phyloP scores from a whole-genome alignment of 2,329 filamentous ascomycete genomes.

The Neonectria ditissima region DNA sequence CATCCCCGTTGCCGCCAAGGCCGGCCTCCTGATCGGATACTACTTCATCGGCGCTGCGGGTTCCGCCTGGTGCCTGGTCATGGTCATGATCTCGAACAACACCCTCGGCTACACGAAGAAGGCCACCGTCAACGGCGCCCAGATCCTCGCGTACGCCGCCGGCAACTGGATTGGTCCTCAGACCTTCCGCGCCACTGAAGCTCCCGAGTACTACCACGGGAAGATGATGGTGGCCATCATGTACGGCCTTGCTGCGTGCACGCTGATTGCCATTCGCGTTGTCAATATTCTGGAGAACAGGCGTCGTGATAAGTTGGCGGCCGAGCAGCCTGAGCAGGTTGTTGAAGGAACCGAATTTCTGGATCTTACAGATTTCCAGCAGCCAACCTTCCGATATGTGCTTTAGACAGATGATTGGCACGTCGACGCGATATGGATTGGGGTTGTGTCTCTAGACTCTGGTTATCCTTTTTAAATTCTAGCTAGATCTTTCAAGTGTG shows the following conservation, averaged over 20 bases:
- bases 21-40: slow-evolving; percentile 38
- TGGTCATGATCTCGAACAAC: slow-evolving; percentile 46
- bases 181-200: slow-evolving; percentile 39
- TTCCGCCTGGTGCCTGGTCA: slow-evolving; percentile 43
- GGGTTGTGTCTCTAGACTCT: background rate
- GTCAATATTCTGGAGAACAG: slow-evolving; percentile 43
- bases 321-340: slow-evolving; percentile 24
- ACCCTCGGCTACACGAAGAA: slow-evolving; percentile 48
- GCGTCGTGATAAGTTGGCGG: slow-evolving; percentile 42
- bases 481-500: background rate
- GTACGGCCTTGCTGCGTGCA: slow-evolving; percentile 33
- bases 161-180: slow-evolving; percentile 44
- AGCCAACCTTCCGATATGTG: slow-evolving; percentile 40
- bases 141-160: slow-evolving; percentile 36
- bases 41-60: slow-evolving; percentile 42
- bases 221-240: slow-evolving; percentile 44
- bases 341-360: slow-evolving; percentile 36
- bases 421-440: background rate
- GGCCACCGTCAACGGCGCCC: slow-evolving; percentile 41
- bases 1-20: slow-evolving; percentile 38
- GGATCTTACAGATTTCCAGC: slow-evolving; percentile 43
- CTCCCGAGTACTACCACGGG: slow-evolving; percentile 39
- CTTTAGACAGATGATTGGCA: slow-evolving; percentile 20
- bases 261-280: slow-evolving; percentile 29
- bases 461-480: background rate